phyloP scores from a whole-genome alignment of 176 grass and related monocot genomes.

The Aegilops speltoides region DNA sequence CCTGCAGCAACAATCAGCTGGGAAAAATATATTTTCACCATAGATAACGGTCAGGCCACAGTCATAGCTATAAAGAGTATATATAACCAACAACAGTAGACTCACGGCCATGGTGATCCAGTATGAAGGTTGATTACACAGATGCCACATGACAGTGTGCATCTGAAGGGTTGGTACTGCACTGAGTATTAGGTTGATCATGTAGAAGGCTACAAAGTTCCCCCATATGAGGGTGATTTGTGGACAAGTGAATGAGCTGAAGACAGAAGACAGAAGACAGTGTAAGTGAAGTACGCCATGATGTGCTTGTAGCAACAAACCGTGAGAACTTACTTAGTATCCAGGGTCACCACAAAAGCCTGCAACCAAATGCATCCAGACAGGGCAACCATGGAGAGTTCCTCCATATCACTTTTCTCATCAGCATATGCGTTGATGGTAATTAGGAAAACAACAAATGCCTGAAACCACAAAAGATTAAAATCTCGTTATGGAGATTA shows the following conservation, averaged over 20 bases:
- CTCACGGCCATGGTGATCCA: slow-evolving; percentile 92
- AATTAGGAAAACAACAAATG: slow-evolving; percentile 65
- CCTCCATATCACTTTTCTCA: slow-evolving; percentile 82
- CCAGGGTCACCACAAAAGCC: slow-evolving; percentile 83
- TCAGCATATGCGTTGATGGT: slow-evolving; percentile 59
- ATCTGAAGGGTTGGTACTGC: slow-evolving; percentile 53
- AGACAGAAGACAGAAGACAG: slow-evolving; percentile 29
- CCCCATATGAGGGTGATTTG: slow-evolving; percentile 85
- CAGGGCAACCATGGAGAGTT: slow-evolving; percentile 86
- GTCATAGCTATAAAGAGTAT: not conserved
- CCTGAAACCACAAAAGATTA: slow-evolving; percentile 51
- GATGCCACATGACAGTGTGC: slow-evolving; percentile 77
- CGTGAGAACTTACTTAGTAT: slow-evolving; percentile 62
- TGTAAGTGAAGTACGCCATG: not conserved
- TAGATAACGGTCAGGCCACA: not conserved
- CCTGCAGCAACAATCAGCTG: slow-evolving; percentile 67
- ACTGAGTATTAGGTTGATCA: slow-evolving; percentile 75
- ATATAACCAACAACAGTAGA: not conserved
- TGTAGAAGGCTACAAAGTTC: slow-evolving; percentile 80
- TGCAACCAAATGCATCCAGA: slow-evolving; percentile 97
- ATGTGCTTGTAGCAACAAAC: not conserved
- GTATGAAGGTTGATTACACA: slow-evolving; percentile 70
- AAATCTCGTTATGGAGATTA: not conserved
- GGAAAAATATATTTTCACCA: slow-evolving; percentile 13
- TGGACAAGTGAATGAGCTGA: slow-evolving; percentile 69